Base-by-base conservation (phyloP, 192 early-diverging fungal genomes). In the Umbelopsis sp. region DNA sequence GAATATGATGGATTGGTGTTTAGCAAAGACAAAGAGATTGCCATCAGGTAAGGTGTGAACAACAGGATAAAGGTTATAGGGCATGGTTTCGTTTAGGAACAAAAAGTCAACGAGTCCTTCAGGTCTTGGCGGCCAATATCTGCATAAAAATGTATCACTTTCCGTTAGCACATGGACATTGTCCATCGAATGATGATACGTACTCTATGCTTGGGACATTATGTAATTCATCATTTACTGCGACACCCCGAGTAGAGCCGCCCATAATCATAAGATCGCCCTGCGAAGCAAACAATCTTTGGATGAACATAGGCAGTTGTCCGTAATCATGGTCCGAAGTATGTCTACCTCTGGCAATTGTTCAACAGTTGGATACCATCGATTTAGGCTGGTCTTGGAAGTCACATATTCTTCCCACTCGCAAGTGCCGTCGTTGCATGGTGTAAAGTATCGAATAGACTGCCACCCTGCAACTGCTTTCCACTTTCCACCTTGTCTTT, bases 211-310 rank as follows among this genome's bases (percentile, higher is more conserved):
- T 81, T 10, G 80, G 83, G 24, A 77, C 81, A 66, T 87, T 86
- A 67, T 73, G 82, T 2, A 69, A 72, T 0, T 65, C 22, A 1
- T 68, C 31, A 59, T 84, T 89, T 29, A 77, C 68, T 17, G 66
- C 68, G 0, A 81, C 51, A 22, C 82, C 80, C 49, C 75, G 79
- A 25, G 74, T 86, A 43, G 78, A 74, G 31, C 89, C 89, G 54
- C 89, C 88, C 6, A 89, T 53, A 66, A 88, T 81, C 21, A 87
- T 76, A 14, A 90, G 36, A 26, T 80, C 68, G 17, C 89, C 89
- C 10, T 81, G 4, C 2, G 12, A 38, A 8, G 36, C 38, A 6
- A 74, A 29, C 76, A 65, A n/a, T 0, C 2, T 41, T 41, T 5
- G 1, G 38, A 5, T 41, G 38, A 41, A 11, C 38, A 41, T 4